Evolutionary conservation across 176 grass and related monocot genomes (phyloP).

Genomic region (Tillandsia leiboldiana): DNA sequence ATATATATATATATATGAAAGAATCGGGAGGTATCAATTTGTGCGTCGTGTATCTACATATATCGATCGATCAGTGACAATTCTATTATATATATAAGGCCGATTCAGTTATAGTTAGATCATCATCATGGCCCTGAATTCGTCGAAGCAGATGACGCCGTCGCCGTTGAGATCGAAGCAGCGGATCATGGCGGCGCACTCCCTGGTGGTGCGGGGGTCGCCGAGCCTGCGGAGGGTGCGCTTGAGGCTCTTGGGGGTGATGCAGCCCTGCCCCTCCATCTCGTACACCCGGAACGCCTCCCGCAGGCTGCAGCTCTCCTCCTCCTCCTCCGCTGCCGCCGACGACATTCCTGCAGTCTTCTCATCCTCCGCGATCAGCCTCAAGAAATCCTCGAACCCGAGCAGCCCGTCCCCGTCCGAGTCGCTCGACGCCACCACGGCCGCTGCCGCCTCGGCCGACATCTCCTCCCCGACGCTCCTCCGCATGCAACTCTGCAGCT

Average conservation of each 20-base stretch:
- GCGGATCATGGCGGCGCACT: constrained; percentile 56
- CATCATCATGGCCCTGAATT: constrained; percentile 55
- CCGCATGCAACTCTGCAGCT: constrained; percentile 26
- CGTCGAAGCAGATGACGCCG: constrained; percentile 36
- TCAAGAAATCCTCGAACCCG: neutral
- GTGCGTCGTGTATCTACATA: too few relatives aligned
- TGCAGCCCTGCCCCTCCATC: constrained; percentile 11
- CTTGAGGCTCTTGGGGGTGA: constrained; percentile 47
- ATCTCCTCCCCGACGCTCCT: neutral
- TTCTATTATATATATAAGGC: too few relatives aligned
- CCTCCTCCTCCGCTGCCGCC: constrained; percentile 18
- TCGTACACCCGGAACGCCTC: constrained; percentile 52
- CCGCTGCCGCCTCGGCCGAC: constrained; percentile 1
- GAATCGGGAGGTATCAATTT: too few relatives aligned
- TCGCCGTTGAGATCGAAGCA: constrained; percentile 58
- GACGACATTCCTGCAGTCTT: constrained; percentile 26
- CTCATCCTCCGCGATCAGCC: neutral
- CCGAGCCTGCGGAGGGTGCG: constrained; percentile 32
- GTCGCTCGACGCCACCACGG: constrained; percentile 15
- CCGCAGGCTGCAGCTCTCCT: constrained; percentile 22
- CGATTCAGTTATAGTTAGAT: neutral
- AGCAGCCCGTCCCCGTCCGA: neutral
- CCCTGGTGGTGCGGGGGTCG: constrained; percentile 10
- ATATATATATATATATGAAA: too few relatives aligned
- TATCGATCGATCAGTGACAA: too few relatives aligned